phyloP scores from a whole-genome alignment of 352 stramenopile genomes.

The Pseudoperonospora humuli region DNA sequence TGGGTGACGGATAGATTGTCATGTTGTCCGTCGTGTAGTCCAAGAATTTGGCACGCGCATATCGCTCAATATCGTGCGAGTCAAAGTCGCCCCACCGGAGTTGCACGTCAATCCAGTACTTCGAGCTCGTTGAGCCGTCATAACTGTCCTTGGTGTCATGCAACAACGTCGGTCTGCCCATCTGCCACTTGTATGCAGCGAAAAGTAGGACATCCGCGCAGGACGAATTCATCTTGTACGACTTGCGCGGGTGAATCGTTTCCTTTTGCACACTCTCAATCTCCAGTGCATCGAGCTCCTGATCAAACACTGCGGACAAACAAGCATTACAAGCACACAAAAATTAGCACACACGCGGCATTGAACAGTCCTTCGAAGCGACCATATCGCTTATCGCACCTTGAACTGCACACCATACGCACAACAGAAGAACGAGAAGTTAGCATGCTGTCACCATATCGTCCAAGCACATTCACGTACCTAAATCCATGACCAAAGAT shows the following conservation, averaged over 20 bases:
- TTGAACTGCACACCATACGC: constrained; percentile 4
- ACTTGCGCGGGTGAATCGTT: constrained; percentile 99
- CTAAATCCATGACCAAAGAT: constrained; percentile 93
- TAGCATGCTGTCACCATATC: neutral
- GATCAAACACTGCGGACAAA: constrained; percentile 95
- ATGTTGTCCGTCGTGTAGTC: constrained; percentile 99
- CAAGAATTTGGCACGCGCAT: constrained; percentile 98
- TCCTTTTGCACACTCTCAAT: constrained; percentile 99
- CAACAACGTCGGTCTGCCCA: constrained; percentile 68
- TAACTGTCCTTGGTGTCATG: constrained; percentile 97
- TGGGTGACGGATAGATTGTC: constrained; percentile 99
- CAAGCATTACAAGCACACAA: neutral
- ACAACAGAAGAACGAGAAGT: neutral
- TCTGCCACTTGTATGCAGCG: constrained; percentile 98
- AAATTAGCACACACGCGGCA: neutral
- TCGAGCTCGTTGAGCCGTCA: constrained; percentile 92
- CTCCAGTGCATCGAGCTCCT: constrained; percentile 98
- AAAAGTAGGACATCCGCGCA: constrained; percentile 99
- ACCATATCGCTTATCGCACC: constrained; percentile 3
- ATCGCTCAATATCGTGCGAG: constrained; percentile 99
- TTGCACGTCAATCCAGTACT: constrained; percentile 99
- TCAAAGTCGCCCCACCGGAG: constrained; percentile 99
- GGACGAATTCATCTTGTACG: constrained; percentile 99
- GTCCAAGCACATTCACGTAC: neutral
- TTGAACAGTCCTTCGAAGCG: neutral